Evolutionary conservation across 768 basidiomycete species (phyloP).

Genomic region (Serendipita sp.): DNA sequence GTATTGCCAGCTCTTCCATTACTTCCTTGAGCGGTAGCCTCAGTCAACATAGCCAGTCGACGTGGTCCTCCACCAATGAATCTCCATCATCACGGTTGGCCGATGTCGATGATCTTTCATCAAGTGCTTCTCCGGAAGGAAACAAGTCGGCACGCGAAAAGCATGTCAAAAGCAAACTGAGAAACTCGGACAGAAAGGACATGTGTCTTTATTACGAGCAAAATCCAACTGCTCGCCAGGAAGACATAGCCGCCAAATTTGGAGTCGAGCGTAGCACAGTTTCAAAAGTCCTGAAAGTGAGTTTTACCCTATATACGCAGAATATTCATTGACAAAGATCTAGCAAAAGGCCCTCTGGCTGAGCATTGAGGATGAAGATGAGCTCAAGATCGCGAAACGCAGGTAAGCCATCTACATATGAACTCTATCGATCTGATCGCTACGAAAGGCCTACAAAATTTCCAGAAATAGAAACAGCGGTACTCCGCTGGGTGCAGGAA

Average conservation of each 20-base stretch:
- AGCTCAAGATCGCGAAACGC: slow-evolving; percentile 47
- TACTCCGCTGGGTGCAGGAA: slow-evolving; percentile 36
- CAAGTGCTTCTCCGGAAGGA: neutral
- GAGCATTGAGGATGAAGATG: slow-evolving; percentile 42
- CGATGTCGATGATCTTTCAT: neutral
- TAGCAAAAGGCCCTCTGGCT: slow-evolving; percentile 63
- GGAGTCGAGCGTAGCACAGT: slow-evolving; percentile 85
- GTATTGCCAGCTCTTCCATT: neutral
- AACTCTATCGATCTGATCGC: neutral
- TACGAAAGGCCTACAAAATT: slow-evolving; percentile 55
- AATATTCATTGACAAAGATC: neutral
- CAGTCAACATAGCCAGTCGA: neutral
- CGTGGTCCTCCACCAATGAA: neutral
- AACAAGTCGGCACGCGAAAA: neutral
- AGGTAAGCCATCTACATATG: slow-evolving; percentile 28
- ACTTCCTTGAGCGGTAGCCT: neutral
- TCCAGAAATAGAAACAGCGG: slow-evolving; percentile 52
- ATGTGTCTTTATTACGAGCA: slow-evolving; percentile 54
- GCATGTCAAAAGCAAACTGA: slow-evolving; percentile 45
- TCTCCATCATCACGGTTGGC: neutral
- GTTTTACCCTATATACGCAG: neutral
- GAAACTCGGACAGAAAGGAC: slow-evolving; percentile 53
- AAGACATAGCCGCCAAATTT: slow-evolving; percentile 63
- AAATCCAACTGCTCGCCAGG: slow-evolving; percentile 57
- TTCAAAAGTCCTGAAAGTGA: slow-evolving; percentile 65